Evolutionary conservation across 805 yeast genomes (phyloP).

Genomic region (Saturnispora quitensis): DNA sequence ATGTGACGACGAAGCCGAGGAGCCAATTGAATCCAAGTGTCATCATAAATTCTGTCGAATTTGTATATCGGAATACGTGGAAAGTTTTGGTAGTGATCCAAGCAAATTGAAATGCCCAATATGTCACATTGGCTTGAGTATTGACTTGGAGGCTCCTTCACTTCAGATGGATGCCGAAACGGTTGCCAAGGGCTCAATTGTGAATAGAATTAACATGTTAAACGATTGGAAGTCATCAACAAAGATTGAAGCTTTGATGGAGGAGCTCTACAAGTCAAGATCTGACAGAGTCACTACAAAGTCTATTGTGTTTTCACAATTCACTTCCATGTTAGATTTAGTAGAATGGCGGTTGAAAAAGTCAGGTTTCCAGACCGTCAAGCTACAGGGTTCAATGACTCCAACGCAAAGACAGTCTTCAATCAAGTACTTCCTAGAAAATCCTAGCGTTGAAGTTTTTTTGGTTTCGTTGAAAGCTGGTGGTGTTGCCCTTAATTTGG

Average conservation of each 20-base stretch:
- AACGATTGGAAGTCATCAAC: conserved; percentile 93
- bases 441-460: conserved; percentile 86
- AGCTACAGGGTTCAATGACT: conserved; percentile 93
- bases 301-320: conserved; percentile 94
- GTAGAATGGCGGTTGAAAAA: conserved; percentile 92
- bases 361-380: conserved; percentile 93
- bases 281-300: conserved; percentile 85
- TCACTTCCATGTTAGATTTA: conserved; percentile 78
- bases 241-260: conserved; percentile 91
- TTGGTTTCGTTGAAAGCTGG: conserved; percentile 95
- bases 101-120: conserved; percentile 80
- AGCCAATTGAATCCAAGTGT: conserved; percentile 89
- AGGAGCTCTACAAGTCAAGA: conserved; percentile 78
- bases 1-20: conserved; percentile 98
- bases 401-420: conserved; percentile 92
- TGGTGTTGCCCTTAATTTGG: conserved; percentile 92
- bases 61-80: conserved; percentile 86
- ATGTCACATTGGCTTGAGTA: conserved; percentile 87
- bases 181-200: conserved; percentile 61
- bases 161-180: conserved; percentile 54
- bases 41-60: conserved; percentile 90
- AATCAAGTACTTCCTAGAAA: conserved; percentile 86
- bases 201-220: conserved; percentile 79
- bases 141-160: conserved; percentile 83
- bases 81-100: conserved; percentile 57